Evolutionary conservation across 345 rosid genomes (phyloP), one percentile per base, ranked within the genome.

Genomic region (Arabis hirsuta): DNA sequence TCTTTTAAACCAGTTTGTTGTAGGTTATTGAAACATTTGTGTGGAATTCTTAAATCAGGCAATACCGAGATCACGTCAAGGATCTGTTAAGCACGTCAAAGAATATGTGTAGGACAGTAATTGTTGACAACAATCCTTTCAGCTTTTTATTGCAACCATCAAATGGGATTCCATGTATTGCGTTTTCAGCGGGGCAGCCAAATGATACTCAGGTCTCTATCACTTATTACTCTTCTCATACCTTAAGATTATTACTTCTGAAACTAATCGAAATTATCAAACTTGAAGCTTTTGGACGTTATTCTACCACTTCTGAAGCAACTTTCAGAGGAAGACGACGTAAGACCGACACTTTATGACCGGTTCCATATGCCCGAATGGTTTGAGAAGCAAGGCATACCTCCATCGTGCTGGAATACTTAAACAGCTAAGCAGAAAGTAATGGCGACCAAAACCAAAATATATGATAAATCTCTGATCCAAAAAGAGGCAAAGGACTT

Each of bases 41-140:
- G 2, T 39, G 46, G 2, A 0, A 5, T 58, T n/a, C n/a, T 0
- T 42, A 16, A 36, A 64, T 32, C 89, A 95, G 99, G 74, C 85
- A 84, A 77, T 84, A 83, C 61, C 76, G 96, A 55, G 99, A 95
- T 59, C 94, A 90, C 51, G 94, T 96, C 75, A 96, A 96, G 87
- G 99, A 96, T 82, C 86, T 96, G 42, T 80, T 92, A 20, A 82
- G 90, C 83, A 72, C 65, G 38, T 84, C 99, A 4, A 88, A 83
- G 79, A 83, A 96, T 81, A 84, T 90, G 68, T 58, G 81, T 66
- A 86, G 97, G 56, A 83, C 85, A 51, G 99, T 95, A 46, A 86
- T 95, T 11, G 97, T 95, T 11, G 99, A 96, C 76, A 92, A 96
- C 80, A 92, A 92, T 67, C 99, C 99, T 0, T 96, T 92, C 85